These are phyloP conservation scores for Hirsutella rhossiliensis DNA, from an alignment of 2,329 filamentous ascomycete genomes.

Conservation along the genomic window DNA sequence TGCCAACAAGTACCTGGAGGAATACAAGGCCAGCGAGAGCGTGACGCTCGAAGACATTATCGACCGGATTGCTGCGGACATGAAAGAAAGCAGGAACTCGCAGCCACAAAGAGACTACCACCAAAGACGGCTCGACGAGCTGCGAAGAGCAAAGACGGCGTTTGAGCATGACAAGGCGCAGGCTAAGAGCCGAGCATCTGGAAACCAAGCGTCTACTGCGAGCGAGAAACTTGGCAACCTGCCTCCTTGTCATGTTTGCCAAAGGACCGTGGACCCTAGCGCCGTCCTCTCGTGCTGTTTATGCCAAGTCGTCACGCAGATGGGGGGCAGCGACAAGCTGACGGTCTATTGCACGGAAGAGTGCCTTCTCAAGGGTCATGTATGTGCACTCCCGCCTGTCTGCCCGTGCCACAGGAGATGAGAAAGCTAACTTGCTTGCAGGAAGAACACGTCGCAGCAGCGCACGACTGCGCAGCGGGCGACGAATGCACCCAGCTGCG, in stretches of 20 bases:
- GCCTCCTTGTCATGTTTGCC: conserved; percentile 28
- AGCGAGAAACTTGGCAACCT: conserved; percentile 23
- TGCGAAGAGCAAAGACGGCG: conserved; percentile 34
- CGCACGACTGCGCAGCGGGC: conserved; percentile 29
- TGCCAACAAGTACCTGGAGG: conserved; percentile 27
- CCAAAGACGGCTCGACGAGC: conserved; percentile 28
- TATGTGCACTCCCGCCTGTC: conserved; percentile 8
- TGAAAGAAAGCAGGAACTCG: conserved; percentile 15
- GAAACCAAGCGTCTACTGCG: conserved; percentile 14
- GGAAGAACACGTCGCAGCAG: conserved; percentile 24
- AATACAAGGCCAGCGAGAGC: conserved; percentile 14
- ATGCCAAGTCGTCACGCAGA: conserved; percentile 29
- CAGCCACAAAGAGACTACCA: conserved; percentile 26
- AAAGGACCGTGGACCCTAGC: conserved; percentile 17
- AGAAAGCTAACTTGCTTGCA: conserved; percentile 15
- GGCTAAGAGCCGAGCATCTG: conserved; percentile 21
- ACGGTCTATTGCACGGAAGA: conserved; percentile 33
- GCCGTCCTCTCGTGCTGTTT: conserved; percentile 29
- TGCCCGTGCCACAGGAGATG: conserved; percentile 8
- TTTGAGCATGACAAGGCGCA: conserved; percentile 31
- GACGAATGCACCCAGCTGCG: conserved; percentile 25
- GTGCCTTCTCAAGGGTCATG: conserved; percentile 27
- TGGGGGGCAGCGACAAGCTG: conserved; percentile 21
- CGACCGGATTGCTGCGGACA: conserved; percentile 18
- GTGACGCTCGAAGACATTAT: conserved; percentile 21